Conservation (phyloP, 2,329 filamentous ascomycete genomes). For the Diaporthe sp. region DNA sequence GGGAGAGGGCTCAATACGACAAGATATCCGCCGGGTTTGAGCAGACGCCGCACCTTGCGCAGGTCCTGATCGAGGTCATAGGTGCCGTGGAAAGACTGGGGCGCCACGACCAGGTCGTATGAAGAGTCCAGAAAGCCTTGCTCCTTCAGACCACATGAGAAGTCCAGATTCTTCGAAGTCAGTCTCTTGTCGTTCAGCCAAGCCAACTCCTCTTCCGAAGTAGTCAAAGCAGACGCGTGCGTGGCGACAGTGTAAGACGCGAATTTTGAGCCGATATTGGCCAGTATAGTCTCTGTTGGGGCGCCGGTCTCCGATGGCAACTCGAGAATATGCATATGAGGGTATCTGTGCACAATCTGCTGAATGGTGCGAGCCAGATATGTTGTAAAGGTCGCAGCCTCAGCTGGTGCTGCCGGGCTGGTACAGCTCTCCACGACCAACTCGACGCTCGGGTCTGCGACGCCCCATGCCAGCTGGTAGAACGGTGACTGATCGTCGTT, state of each 20-base stretch:
- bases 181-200: neutral
- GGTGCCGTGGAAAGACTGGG: conserved; percentile 49
- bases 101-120: conserved; percentile 51
- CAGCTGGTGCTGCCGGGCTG: conserved; percentile 47
- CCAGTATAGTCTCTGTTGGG: conserved; percentile 53
- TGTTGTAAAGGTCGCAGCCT: conserved; percentile 32
- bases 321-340: conserved; percentile 52
- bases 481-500: neutral
- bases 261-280: conserved; percentile 49
- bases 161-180: conserved; percentile 43
- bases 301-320: conserved; percentile 55
- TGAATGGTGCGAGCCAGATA: conserved; percentile 48
- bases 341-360: conserved; percentile 50
- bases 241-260: conserved; percentile 56
- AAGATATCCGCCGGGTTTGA: conserved; percentile 54
- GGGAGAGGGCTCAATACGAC: conserved; percentile 13
- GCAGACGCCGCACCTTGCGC: conserved; percentile 46
- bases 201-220: neutral
- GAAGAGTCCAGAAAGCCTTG: conserved; percentile 50
- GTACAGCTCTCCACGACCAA: conserved; percentile 45
- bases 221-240: neutral
- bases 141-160: conserved; percentile 44
- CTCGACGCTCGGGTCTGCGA: neutral
- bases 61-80: conserved; percentile 43
- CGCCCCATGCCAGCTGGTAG: neutral